A percentile compares a stretch with the other conserved stretches of the same genome.
phyloP scores from a whole-genome alignment of 371 early-diverging fungal species.

The Mortierella sp. region DNA sequence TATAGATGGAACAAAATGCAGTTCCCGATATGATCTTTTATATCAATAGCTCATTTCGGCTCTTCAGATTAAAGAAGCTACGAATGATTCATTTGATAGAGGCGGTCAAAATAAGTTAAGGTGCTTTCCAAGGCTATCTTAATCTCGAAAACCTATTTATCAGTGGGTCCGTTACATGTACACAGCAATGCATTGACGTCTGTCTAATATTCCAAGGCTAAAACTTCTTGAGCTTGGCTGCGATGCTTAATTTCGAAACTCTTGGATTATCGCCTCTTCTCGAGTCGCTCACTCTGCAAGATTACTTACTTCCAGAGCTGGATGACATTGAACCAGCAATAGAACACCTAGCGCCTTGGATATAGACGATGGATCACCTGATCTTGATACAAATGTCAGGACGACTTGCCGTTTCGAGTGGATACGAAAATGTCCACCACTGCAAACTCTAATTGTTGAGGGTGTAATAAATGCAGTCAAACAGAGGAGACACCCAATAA shows the following conservation, averaged over 20 bases:
- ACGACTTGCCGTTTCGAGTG: conserved; percentile 19
- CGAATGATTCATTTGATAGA: not conserved
- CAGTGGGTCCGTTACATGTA: not conserved
- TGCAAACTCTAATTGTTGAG: conserved; percentile 7
- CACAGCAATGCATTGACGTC: not conserved
- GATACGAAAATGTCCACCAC: conserved; percentile 6
- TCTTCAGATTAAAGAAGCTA: conserved; percentile 11
- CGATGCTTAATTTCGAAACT: not conserved
- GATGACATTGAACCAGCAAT: not conserved
- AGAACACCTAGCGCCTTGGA: not conserved
- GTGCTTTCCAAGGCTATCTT: conserved; percentile 24
- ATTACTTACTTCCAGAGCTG: not conserved
- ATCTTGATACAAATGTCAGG: conserved; percentile 11
- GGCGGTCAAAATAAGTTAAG: conserved; percentile 4
- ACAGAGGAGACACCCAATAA: not conserved
- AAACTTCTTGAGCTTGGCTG: not conserved
- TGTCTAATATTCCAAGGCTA: conserved; percentile 11
- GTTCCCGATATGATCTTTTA: conserved; percentile 4
- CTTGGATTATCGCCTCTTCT: conserved; percentile 14
- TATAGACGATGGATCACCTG: conserved; percentile 20
- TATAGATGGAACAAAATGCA: conserved; percentile 3
- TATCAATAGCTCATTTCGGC: not conserved
- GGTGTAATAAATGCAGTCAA: not conserved
- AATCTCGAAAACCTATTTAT: conserved; percentile 14
- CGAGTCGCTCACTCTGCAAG: conserved; percentile 4